Evolutionary conservation across 139 green algal genomes (phyloP).

Genomic region (Auxenochlorella pyrenoidosa): DNA sequence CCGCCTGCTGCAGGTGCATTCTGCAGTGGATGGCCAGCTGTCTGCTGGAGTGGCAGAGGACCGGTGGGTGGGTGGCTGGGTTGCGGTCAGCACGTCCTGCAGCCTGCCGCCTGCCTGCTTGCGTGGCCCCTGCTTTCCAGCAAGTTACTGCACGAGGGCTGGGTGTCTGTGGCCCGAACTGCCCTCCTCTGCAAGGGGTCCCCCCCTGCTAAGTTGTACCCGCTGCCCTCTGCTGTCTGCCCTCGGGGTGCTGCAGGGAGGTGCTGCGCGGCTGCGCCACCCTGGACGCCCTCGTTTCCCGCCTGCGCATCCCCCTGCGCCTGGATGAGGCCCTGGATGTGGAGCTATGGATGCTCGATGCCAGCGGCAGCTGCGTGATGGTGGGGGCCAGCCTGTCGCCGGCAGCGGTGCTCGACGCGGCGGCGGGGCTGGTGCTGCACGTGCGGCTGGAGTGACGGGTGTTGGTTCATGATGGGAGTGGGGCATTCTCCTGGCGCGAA

Average conservation of each 20-base stretch:
- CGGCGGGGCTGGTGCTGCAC: constrained; percentile 8
- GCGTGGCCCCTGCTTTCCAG: too few species aligned
- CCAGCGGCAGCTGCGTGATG: neutral
- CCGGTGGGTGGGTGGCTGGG: neutral
- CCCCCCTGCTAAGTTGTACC: too few species aligned
- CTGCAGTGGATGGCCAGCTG: neutral
- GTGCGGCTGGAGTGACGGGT: neutral
- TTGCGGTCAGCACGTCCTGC: neutral
- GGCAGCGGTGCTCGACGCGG: neutral
- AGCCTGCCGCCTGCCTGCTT: neutral
- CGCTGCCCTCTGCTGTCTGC: neutral
- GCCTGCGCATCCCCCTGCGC: neutral
- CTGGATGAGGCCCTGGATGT: neutral
- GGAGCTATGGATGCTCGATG: constrained; percentile 3
- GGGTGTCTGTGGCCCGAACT: neutral
- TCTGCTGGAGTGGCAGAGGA: neutral
- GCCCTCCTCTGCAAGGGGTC: too few species aligned
- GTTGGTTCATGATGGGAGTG: too few species aligned
- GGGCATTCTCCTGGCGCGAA: too few species aligned
- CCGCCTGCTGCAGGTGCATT: neutral
- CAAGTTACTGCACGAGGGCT: neutral
- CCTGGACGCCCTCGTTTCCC: neutral
- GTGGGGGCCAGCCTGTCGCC: neutral
- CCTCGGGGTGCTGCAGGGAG: neutral
- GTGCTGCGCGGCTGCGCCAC: neutral